A percentile compares a stretch with the other conserved stretches of the same genome.
phyloP scores from a whole-genome alignment of 2,329 filamentous ascomycete species.

The Claviceps maximensis region DNA sequence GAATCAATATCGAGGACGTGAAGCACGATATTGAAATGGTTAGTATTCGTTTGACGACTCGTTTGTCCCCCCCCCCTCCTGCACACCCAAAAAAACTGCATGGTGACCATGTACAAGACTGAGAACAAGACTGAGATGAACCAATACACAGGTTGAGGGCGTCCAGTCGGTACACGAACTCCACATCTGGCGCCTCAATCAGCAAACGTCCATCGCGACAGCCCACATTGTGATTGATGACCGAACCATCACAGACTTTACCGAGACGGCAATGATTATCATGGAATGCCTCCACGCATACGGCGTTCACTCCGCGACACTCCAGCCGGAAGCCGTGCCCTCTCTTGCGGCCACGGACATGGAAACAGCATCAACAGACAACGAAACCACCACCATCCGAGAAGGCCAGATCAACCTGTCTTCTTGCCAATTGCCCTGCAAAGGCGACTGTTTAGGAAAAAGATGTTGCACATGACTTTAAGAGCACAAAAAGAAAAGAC shows the following conservation, averaged over 20 bases:
- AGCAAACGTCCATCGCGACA: conserved; percentile 55
- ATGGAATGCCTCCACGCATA: conserved; percentile 60
- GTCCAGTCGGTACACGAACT: conserved; percentile 57
- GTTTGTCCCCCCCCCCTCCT: neutral
- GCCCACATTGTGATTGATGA: conserved; percentile 54
- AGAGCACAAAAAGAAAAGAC: neutral
- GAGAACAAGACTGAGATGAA: no score
- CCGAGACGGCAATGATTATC: conserved; percentile 46
- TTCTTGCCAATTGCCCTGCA: conserved; percentile 38
- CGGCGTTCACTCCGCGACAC: conserved; percentile 56
- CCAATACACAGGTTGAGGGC: conserved; percentile 41
- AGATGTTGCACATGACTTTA: conserved; percentile 33
- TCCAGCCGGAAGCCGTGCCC: conserved; percentile 47
- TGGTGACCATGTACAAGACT: neutral
- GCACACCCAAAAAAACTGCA: no score
- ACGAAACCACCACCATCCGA: conserved; percentile 10
- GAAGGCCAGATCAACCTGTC: conserved; percentile 12
- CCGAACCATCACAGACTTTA: conserved; percentile 42
- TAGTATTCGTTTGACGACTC: neutral
- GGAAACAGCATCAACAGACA: conserved; percentile 6
- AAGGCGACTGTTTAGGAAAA: conserved; percentile 34
- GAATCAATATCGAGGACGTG: conserved; percentile 47
- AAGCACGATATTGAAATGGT: conserved; percentile 56
- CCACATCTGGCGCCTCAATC: conserved; percentile 61
- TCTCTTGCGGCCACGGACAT: neutral